Conservation (phyloP, 352 stramenopile species). For the Globisporangium carolinianum region DNA sequence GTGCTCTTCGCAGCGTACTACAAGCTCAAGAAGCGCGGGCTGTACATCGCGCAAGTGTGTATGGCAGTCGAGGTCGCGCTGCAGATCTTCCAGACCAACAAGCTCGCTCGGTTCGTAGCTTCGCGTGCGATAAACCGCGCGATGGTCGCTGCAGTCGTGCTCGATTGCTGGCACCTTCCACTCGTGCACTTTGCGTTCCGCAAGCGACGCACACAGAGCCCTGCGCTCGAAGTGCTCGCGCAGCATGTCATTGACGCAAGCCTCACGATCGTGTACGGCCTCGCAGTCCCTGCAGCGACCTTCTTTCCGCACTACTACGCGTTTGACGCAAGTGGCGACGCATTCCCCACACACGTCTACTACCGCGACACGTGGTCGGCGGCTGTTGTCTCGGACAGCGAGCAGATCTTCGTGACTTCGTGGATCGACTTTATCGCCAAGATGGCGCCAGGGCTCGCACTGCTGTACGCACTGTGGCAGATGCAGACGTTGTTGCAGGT, state of each 20-base stretch:
- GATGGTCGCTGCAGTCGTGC: slow-evolving; percentile 7
- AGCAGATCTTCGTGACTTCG: slow-evolving; percentile 12
- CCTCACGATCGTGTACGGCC: slow-evolving; percentile 13
- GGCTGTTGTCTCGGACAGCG: slow-evolving; percentile 1
- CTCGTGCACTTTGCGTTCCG: slow-evolving; percentile 8
- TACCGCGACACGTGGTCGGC: slow-evolving; percentile 13
- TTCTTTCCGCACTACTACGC: slow-evolving; percentile 6
- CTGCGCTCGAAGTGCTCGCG: slow-evolving; percentile 7
- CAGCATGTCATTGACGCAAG: slow-evolving; percentile 12
- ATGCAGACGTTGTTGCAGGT: slow-evolving; percentile 12
- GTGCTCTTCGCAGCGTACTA: slow-evolving; percentile 4
- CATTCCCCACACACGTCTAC: background rate
- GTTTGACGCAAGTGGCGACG: background rate
- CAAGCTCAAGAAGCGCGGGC: slow-evolving; percentile 8
- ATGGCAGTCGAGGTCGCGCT: slow-evolving; percentile 14
- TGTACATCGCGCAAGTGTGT: slow-evolving; percentile 8
- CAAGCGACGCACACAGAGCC: slow-evolving; percentile 1
- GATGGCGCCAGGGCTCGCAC: slow-evolving; percentile 6
- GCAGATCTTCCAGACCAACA: slow-evolving; percentile 21
- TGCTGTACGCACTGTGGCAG: slow-evolving; percentile 5
- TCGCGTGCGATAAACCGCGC: slow-evolving; percentile 16
- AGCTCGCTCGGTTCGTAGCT: slow-evolving; percentile 13
- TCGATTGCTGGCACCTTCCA: slow-evolving; percentile 19
- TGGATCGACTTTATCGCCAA: slow-evolving; percentile 14
- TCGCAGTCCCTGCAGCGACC: slow-evolving; percentile 9